Evolutionary conservation across 2,329 filamentous ascomycete species (phyloP), one percentile per base, ranked within the genome.

Genomic region (Colletotrichum endophyticum): DNA sequence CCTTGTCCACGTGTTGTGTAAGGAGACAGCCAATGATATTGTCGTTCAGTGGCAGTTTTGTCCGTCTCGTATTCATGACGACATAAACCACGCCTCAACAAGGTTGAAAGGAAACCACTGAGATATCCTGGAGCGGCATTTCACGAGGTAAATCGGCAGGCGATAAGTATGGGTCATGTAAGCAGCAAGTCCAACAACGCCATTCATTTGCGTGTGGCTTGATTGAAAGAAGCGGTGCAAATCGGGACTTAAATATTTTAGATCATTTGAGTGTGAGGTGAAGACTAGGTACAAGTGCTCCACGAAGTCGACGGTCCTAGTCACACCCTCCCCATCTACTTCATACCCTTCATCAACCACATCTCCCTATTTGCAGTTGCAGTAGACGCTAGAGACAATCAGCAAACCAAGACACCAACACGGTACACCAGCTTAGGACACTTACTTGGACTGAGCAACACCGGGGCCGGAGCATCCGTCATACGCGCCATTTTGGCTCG

Each of bases 61-160:
- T 53, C n/a, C 6, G 44, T 8, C 9, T 2, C 6, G n/a, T 53
- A 53, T 53, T 22, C n/a, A 8, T 13, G n/a, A 53, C n/a, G 0
- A 22, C 6, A 8, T 2, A 53, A 53, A 53, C 11, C 0, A 13
- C n/a, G 44, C 0, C 44, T 13, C 44, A 8, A 22, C 1, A 13
- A 0, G 11, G n/a, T 22, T 3, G 2, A 8, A 53, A 8, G n/a
- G 0, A 8, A 0, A 1, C 44, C n/a, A 22, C 2, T 49, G 11
- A 0, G 11, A 12, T 49, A 22, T 49, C 44, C 0, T 8, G n/a
- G 3, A 49, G n/a, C 2, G 6, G 1, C 44, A 7, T 22, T 49
- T 22, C 44, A 49, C 1, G n/a, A 49, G 0, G 44, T 2, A 13
- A 22, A 22, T 6, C 44, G 1, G n/a, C 44, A 49, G n/a, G 44